Conservation (phyloP, 768 basidiomycete species). For the Tephrocybe sp. region DNA sequence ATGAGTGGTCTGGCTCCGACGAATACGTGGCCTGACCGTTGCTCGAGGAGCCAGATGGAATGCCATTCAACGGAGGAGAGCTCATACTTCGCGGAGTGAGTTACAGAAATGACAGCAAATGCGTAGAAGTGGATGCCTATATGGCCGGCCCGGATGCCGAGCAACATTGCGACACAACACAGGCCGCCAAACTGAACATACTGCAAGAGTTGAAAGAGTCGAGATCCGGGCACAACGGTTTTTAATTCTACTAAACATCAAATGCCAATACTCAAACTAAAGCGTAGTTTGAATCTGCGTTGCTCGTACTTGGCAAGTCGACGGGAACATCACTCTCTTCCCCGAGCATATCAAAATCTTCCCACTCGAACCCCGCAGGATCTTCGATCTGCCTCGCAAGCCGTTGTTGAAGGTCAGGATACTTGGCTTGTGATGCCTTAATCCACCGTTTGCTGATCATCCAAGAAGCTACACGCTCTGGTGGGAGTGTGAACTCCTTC, state of each 20-base stretch:
- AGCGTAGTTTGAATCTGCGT: slow-evolving; percentile 31
- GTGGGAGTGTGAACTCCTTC: slow-evolving; percentile 63
- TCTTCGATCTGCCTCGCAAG: slow-evolving; percentile 48
- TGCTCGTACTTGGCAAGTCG: slow-evolving; percentile 14
- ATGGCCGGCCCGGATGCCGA: background rate
- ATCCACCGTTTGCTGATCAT: slow-evolving; percentile 77
- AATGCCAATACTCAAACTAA: slow-evolving; percentile 19
- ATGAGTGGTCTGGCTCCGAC: slow-evolving; percentile 24
- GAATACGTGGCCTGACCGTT: slow-evolving; percentile 1
- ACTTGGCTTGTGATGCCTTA: slow-evolving; percentile 34
- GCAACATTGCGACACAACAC: background rate
- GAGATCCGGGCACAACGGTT: background rate
- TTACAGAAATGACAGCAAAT: background rate
- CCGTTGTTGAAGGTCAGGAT: slow-evolving; percentile 46
- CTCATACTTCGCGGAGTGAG: background rate
- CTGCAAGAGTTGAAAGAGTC: too few relatives aligned
- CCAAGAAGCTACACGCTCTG: slow-evolving; percentile 65
- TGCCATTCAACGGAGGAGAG: slow-evolving; percentile 1
- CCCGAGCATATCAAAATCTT: slow-evolving; percentile 48
- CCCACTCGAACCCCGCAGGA: slow-evolving; percentile 50
- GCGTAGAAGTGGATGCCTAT: background rate
- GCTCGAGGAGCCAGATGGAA: background rate
- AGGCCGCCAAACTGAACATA: too few relatives aligned
- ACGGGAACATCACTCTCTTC: slow-evolving; percentile 47
- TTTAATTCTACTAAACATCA: background rate